Evolutionary conservation across 257 asterid genomes (phyloP), one percentile per base, ranked within the genome.

Genomic region (Nicotiana paniculata): DNA sequence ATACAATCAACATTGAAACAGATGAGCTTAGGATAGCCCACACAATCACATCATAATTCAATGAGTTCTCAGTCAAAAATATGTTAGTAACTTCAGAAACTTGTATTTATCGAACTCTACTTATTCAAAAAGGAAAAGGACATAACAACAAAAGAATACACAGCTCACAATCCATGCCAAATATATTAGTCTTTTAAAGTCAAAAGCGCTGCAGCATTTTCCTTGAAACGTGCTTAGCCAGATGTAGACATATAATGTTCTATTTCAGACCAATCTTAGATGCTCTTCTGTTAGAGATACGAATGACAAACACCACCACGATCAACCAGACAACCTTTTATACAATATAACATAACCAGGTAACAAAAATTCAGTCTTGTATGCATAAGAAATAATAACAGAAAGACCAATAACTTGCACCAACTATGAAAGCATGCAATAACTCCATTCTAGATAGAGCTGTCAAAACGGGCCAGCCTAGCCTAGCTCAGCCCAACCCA

Each of bases 1-100:
- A 82, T 16, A 72, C 32, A 77, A 63, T 77, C 37, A 37, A 83
- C 57, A 81, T 30, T 32, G 83, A 78, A 79, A 77, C 53, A 46
- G 78, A 64, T 13, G 46, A 39, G n/a, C 13, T 70, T 68, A 33
- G 11, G 72, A 62, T 9, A 68, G 26, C 26, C 46, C 21, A 53
- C 30, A 64, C n/a, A 18, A 3, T 11, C 16, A 16, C 53, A 16
- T 46, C 72, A 46, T 16, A 24, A 65, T 17, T 66, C 51, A 30
- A 26, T 37, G 55, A 46, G 9, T 54, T 28, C 9, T 39, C 80
- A 82, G 2, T 1, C 62, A 28, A 75, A 26, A 51, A 51, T 51
- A 75, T 28, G 80, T 26, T 51, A 51, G 80, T 51, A 51, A 75
- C 39, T 75, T 75, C 63, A 51, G 16, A 30, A 26, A 51, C 6